phyloP scores from a whole-genome alignment of 768 basidiomycete species.

The Candolleomyces efflorescens region DNA sequence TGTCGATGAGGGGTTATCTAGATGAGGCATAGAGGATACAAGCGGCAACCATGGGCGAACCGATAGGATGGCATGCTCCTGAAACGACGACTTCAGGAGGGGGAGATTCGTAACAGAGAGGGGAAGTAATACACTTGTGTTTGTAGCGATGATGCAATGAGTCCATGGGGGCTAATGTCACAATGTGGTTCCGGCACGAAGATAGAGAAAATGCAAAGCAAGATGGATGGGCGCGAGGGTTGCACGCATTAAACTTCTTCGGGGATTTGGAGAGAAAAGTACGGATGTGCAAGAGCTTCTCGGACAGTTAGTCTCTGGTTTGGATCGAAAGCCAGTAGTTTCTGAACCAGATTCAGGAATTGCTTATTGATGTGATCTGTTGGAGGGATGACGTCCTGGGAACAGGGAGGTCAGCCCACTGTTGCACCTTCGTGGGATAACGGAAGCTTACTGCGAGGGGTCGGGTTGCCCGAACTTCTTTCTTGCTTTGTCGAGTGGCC shows the following conservation, averaged over 20 bases:
- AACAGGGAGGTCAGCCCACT: constrained; percentile 10
- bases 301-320: constrained; percentile 82
- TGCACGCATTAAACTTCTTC: constrained; percentile 52
- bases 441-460: constrained; percentile 57
- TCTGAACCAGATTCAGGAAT: constrained; percentile 85
- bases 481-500: constrained; percentile 85
- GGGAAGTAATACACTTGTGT: constrained; percentile 7
- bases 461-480: constrained; percentile 87
- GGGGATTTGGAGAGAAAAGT: constrained; percentile 68
- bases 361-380: constrained; percentile 68
- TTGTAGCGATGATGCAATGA: constrained; percentile 8
- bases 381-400: constrained; percentile 80
- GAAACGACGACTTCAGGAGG: constrained; percentile 1
- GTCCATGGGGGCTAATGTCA: constrained; percentile 4
- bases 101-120: constrained; percentile 4
- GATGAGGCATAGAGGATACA: constrained; percentile 11
- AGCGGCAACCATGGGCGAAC: constrained; percentile 4
- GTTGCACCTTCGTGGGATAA: constrained; percentile 2
- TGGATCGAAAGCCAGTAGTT: constrained; percentile 88
- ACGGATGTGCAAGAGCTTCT: constrained; percentile 85
- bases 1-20: constrained; percentile 3
- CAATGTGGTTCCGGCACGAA: constrained; percentile 5
- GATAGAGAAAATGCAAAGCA: constrained; percentile 7
- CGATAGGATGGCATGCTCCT: constrained; percentile 7
- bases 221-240: neutral